Evolutionary conservation across 225 moss, liverwort and hornwort genomes (phyloP).

Genomic region (Straminergon stramineum): DNA sequence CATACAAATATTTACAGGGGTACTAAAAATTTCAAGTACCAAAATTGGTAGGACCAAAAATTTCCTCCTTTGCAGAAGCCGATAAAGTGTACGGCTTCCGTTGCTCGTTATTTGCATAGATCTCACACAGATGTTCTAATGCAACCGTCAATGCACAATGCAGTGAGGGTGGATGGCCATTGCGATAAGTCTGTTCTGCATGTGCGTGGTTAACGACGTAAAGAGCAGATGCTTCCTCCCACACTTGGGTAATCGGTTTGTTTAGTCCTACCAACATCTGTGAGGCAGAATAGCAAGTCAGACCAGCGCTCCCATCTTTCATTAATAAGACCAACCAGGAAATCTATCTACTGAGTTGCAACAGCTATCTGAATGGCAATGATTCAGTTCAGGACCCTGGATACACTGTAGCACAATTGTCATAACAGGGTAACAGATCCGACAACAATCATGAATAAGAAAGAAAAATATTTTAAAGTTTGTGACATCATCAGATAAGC

Average conservation of each 20-base stretch:
- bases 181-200: constrained; percentile 5
- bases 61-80: constrained; percentile 24
- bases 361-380: not conserved
- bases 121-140: constrained; percentile 20
- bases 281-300: not conserved
- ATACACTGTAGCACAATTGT: not conserved
- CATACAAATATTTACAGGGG: constrained; percentile 25
- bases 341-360: not conserved
- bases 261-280: constrained; percentile 36
- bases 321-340: not conserved
- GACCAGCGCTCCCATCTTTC: not conserved
- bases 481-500: not conserved
- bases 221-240: constrained; percentile 57
- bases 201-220: constrained; percentile 30
- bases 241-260: constrained; percentile 24
- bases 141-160: constrained; percentile 39
- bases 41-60: constrained; percentile 17
- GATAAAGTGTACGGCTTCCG: constrained; percentile 23
- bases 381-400: not conserved
- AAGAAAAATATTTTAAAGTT: not conserved
- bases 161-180: constrained; percentile 18
- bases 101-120: constrained; percentile 30
- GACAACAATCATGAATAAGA: not conserved
- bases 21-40: not conserved
- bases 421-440: not conserved